Evolutionary conservation across 2,329 filamentous ascomycete species (phyloP).

Genomic region (Fusarium nanum): DNA sequence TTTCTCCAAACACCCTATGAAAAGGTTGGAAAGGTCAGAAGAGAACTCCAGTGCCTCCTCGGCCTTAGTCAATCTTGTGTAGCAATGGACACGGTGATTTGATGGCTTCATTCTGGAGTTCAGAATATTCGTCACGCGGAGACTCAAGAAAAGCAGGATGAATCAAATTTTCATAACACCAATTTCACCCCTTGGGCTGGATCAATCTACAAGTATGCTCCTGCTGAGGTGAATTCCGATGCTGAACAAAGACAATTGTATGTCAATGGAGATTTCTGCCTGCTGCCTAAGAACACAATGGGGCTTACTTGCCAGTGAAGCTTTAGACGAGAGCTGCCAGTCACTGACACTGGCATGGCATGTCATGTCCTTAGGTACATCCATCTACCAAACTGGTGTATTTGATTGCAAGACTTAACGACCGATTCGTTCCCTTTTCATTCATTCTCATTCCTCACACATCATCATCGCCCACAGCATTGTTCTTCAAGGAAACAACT

Average conservation of each 20-base stretch:
- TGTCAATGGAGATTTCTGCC: background rate
- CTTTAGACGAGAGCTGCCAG: background rate
- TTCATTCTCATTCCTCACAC: background rate
- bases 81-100: background rate
- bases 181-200: background rate
- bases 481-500: background rate
- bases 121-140: background rate
- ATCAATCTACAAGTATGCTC: no score
- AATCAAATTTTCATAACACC: background rate
- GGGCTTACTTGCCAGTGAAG: background rate
- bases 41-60: background rate
- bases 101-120: background rate
- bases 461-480: background rate
- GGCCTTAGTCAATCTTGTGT: background rate
- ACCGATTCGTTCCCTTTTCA: background rate
- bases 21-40: background rate
- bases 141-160: background rate
- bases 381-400: background rate
- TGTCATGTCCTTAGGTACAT: background rate
- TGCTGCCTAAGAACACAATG: background rate
- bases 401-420: background rate
- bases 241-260: background rate
- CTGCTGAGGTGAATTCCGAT: background rate
- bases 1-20: background rate
- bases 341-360: slow-evolving; percentile 22